Evolutionary conservation across 75 land plant genomes (phyloP), one percentile per base, ranked within the genome.

Genomic region (Pinus tabuliformis): DNA sequence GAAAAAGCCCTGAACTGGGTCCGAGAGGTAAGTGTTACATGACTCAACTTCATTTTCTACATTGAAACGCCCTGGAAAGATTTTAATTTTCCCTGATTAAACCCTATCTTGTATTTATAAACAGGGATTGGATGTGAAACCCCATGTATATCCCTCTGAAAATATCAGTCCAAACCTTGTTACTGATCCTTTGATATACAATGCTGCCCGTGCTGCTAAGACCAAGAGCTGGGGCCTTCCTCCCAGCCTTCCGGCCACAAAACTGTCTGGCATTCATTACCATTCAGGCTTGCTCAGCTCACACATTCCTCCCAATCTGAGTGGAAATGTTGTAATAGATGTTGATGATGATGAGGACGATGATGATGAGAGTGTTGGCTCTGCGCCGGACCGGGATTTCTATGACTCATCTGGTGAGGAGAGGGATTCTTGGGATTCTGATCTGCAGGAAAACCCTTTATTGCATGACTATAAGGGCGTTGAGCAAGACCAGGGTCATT

Each of bases 1-100:
- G 84, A 85, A 42, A 84, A 33, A 3, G 93, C 93, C 54, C 84
- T 89, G 75, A 82, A 87, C 68, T 91, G 93, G 93, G 78, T 91
- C 76, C 82, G 83, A 20, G 79, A 89, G 89, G 90, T n/a, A n/a
- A n/a, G n/a, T 30, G 3, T 7, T 49, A 9, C 54, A 49, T 49
- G 54, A 49, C 9, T 12, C 54, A 49, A 49, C 54, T 49, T 9
- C 54, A 49, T 49, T 49, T 49, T 9, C 54, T 49, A 12, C 54
- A 49, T 49, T 49, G 12, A 49, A 49, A 49, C 54, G 52, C 52
- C 52, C 8, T 45, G 8, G 2, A 39, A 18, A 20, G 20, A 20
- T 18, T 17, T 7, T 8, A n/a, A n/a, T 68, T 18, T 68, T 11
- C 22, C 42, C 22, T 12, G 42, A 37, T 42, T 37, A 37, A 18